Evolutionary conservation across 306 rosid genomes (phyloP).

Genomic region (Cucurbita moschata): DNA sequence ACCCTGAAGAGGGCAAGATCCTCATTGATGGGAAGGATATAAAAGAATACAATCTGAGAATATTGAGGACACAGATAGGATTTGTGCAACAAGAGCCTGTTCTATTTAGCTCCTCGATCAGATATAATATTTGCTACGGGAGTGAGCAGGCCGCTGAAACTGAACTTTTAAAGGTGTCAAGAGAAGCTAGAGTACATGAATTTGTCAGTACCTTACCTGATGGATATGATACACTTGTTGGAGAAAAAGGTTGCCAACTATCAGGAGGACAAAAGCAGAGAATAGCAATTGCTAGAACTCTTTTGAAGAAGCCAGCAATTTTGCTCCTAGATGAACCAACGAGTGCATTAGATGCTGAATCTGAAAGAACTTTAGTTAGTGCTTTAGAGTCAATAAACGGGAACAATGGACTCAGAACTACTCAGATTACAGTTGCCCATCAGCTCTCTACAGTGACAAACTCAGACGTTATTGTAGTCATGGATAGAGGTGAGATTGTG

Average conservation of each 20-base stretch:
- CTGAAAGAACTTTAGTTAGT: slow-evolving; percentile 49
- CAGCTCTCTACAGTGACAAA: slow-evolving; percentile 60
- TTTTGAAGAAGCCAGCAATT: slow-evolving; percentile 59
- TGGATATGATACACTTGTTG: slow-evolving; percentile 62
- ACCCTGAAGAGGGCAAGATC: slow-evolving; percentile 47
- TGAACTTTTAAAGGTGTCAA: slow-evolving; percentile 52
- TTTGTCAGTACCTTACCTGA: slow-evolving; percentile 59
- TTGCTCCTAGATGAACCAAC: slow-evolving; percentile 87
- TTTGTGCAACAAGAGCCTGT: slow-evolving; percentile 83
- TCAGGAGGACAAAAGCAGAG: slow-evolving; percentile 95
- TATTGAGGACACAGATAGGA: slow-evolving; percentile 65
- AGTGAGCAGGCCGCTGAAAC: slow-evolving; percentile 46
- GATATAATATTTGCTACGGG: slow-evolving; percentile 66
- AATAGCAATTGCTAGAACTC: slow-evolving; percentile 75
- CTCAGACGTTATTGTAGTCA: slow-evolving; percentile 59
- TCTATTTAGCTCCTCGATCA: slow-evolving; percentile 61
- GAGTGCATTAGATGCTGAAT: slow-evolving; percentile 82
- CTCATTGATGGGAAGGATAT: slow-evolving; percentile 55
- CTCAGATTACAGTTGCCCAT: slow-evolving; percentile 77
- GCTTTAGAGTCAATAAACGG: slow-evolving; percentile 42
- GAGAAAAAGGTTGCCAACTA: slow-evolving; percentile 77
- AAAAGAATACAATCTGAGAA: slow-evolving; percentile 55
- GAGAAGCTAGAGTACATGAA: slow-evolving; percentile 65
- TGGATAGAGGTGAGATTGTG: slow-evolving; percentile 63
- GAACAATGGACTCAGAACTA: slow-evolving; percentile 32